Conservation (phyloP, 2,329 filamentous ascomycete species). For the Colletotrichum shisoi region DNA sequence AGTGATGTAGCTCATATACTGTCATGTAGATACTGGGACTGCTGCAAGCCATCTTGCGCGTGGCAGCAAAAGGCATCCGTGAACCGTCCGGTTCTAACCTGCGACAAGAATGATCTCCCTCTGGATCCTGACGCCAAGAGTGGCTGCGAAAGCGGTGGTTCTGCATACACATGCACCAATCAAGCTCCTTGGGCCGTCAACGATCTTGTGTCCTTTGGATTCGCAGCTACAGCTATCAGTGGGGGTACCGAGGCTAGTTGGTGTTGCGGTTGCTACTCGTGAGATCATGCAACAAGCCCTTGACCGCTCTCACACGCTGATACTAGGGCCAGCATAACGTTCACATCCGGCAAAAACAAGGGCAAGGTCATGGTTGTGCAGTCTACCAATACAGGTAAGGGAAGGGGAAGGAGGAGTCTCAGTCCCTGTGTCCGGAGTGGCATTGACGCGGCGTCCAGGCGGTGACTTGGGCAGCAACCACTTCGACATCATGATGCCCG, state of each 20-base stretch:
- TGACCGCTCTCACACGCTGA: not conserved
- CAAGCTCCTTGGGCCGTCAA: constrained; percentile 70
- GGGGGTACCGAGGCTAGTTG: constrained; percentile 66
- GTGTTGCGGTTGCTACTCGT: constrained; percentile 72
- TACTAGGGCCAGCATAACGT: constrained; percentile 57
- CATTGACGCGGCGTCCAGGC: constrained; percentile 42
- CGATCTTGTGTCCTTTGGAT: constrained; percentile 68
- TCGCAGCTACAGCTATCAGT: constrained; percentile 65
- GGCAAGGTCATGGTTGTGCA: constrained; percentile 72
- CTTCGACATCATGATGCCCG: constrained; percentile 66
- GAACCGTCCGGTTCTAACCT: constrained; percentile 60
- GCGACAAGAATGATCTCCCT: constrained; percentile 62
- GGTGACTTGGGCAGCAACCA: constrained; percentile 64
- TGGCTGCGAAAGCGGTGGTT: constrained; percentile 64
- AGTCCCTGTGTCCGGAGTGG: not conserved
- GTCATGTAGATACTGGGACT: constrained; percentile 64
- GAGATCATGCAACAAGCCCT: constrained; percentile 36
- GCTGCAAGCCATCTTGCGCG: constrained; percentile 74
- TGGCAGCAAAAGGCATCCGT: constrained; percentile 66
- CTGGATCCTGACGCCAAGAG: constrained; percentile 59
- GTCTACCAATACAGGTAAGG: constrained; percentile 64
- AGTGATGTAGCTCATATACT: not conserved
- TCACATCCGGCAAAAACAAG: constrained; percentile 58
- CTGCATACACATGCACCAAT: constrained; percentile 67
- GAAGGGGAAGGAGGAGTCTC: not conserved